These are phyloP conservation scores for Chlorella sp. DNA, from an alignment of 139 green algal genomes.

Conservation along the genomic window DNA sequence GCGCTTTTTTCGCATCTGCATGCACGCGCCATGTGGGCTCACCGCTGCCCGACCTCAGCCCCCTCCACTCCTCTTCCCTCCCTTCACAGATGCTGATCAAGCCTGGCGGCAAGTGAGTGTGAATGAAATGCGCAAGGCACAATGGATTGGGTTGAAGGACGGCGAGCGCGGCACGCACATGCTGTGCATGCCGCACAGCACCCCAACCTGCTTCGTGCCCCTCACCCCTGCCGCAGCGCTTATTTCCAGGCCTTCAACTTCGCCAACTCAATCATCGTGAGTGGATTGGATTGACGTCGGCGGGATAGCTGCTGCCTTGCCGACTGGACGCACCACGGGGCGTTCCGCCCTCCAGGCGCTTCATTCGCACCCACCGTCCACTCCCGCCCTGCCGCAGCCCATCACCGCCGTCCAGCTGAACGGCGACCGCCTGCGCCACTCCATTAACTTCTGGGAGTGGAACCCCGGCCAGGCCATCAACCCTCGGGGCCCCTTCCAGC, in stretches of 20 bases:
- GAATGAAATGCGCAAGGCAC: too few relatives aligned
- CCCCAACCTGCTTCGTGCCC: not conserved
- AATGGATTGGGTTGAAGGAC: too few relatives aligned
- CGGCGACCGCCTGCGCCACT: constrained; percentile 21
- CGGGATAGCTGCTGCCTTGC: too few relatives aligned
- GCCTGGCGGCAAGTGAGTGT: constrained; percentile 8
- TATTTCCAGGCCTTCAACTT: constrained; percentile 53
- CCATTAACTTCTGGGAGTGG: constrained; percentile 13
- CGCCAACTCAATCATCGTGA: constrained; percentile 27
- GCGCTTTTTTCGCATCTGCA: too few relatives aligned
- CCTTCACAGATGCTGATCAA: constrained; percentile 52
- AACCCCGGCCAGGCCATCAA: constrained; percentile 24
- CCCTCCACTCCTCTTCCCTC: too few relatives aligned
- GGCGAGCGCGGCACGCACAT: too few relatives aligned
- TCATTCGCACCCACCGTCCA: too few relatives aligned
- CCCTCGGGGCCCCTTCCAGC: constrained; percentile 21
- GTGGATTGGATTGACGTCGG: too few relatives aligned
- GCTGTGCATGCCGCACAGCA: not conserved
- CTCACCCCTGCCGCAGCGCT: constrained; percentile 4
- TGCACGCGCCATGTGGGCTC: too few relatives aligned
- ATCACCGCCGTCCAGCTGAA: constrained; percentile 44
- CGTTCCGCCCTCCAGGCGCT: too few relatives aligned
- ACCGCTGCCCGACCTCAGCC: too few relatives aligned
- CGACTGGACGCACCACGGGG: too few relatives aligned
- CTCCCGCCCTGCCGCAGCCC: not conserved